Percentiles rank a stretch among this genome's conserved stretches.
Conservation (phyloP, 1,139 yeast genomes). For the Nakaseomyces kungkrabaensis region DNA sequence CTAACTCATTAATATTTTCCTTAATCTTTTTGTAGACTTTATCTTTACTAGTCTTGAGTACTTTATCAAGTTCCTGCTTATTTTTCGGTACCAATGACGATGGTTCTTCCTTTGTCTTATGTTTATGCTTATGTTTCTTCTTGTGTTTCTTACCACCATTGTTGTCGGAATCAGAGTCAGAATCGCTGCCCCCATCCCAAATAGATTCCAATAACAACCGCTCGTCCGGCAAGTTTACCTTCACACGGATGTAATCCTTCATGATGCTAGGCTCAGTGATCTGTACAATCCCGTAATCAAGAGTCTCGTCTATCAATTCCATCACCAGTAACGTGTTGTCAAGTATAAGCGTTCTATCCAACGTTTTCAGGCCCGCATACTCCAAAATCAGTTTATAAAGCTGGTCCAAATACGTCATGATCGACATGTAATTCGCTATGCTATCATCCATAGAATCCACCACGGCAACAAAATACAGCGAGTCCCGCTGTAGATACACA, state of each 20-base stretch:
- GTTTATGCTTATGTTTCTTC: constrained; percentile 7
- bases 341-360: constrained; percentile 49
- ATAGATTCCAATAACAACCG: background rate
- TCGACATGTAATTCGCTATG: constrained; percentile 48
- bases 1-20: constrained; percentile 4
- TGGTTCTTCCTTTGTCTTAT: constrained; percentile 5
- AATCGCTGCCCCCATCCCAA: background rate
- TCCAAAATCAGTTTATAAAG: constrained; percentile 47
- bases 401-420: constrained; percentile 49
- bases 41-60: background rate
- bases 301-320: constrained; percentile 62
- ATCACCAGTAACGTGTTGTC: constrained; percentile 62
- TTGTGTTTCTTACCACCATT: constrained; percentile 15
- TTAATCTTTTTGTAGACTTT: constrained; percentile 3
- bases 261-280: constrained; percentile 62
- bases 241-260: constrained; percentile 52
- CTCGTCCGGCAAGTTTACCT: constrained; percentile 18
- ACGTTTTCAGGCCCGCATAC: constrained; percentile 39
- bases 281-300: constrained; percentile 68
- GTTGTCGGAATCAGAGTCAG: constrained; percentile 3
- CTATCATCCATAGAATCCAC: constrained; percentile 30
- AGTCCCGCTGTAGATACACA: constrained; percentile 47
- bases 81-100: constrained; percentile 1
- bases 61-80: constrained; percentile 4
- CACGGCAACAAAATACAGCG: constrained; percentile 42